Evolutionary conservation across 2,329 filamentous ascomycete genomes (phyloP).

Genomic region (Trichoderma polysporum): DNA sequence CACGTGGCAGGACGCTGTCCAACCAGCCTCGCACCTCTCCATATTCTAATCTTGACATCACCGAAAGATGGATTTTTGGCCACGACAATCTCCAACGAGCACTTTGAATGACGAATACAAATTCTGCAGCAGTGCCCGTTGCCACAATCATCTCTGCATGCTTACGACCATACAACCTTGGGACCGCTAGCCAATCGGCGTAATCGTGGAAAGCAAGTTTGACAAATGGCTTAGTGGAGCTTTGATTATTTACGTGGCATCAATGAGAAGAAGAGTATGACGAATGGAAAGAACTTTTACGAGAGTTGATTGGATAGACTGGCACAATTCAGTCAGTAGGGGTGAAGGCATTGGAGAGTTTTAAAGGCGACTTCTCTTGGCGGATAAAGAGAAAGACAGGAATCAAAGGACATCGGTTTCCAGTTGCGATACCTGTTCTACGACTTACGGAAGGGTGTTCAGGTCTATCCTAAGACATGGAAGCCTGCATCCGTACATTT

Average conservation of each 20-base stretch:
- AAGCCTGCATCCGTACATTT: neutral
- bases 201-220: neutral
- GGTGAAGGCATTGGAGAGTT: neutral
- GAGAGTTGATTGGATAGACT: neutral
- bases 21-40: neutral
- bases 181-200: neutral
- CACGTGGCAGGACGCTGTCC: neutral
- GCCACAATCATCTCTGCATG: neutral
- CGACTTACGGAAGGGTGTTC: neutral
- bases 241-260: constrained; percentile 5
- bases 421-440: neutral
- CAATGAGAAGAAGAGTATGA: neutral
- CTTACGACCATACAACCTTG: neutral
- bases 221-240: constrained; percentile 11
- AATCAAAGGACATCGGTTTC: neutral
- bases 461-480: neutral
- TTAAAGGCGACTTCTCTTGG: neutral
- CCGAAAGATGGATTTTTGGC: neutral
- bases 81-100: neutral
- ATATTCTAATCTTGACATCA: neutral
- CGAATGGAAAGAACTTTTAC: neutral
- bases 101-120: neutral
- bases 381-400: neutral
- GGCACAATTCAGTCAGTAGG: neutral
- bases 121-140: neutral